Percentiles rank a stretch among this genome's conserved stretches.
Evolutionary conservation across 2,329 filamentous ascomycete genomes (phyloP).

Genomic region (Aspergillus quadrilineatus): DNA sequence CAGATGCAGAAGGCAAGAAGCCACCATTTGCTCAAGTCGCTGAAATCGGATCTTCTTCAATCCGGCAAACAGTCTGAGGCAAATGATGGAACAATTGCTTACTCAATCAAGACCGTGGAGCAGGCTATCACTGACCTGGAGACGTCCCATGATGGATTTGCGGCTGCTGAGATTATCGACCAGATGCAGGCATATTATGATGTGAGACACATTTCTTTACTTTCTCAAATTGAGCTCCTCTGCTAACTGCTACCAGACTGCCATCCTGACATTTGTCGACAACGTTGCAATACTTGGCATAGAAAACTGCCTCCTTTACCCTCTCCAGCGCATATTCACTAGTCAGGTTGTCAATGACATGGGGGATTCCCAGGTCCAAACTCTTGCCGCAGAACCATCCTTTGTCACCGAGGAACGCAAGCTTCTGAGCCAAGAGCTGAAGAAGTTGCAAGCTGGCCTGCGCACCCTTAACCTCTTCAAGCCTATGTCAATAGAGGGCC

Average conservation of each 20-base stretch:
- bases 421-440: conserved; percentile 18
- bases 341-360: conserved; percentile 39
- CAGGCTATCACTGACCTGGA: not conserved
- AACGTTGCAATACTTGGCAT: conserved; percentile 51
- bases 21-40: conserved; percentile 5
- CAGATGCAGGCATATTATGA: conserved; percentile 40
- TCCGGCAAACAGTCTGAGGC: not conserved
- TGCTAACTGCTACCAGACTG: conserved; percentile 19
- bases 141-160: conserved; percentile 31
- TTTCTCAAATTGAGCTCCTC: not conserved
- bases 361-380: conserved; percentile 28
- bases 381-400: conserved; percentile 40
- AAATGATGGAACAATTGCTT: not conserved
- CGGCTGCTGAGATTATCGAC: conserved; percentile 44
- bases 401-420: conserved; percentile 16
- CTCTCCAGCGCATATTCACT: conserved; percentile 45
- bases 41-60: not conserved
- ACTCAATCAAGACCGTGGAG: not conserved
- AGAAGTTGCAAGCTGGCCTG: conserved; percentile 17
- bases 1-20: conserved; percentile 12
- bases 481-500: not conserved
- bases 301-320: conserved; percentile 49
- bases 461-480: conserved; percentile 7
- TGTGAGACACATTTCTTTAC: conserved; percentile 9
- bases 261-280: conserved; percentile 48